These are phyloP conservation scores for Pythium plurisporium DNA, from an alignment of 352 stramenopile species.

Conservation along the genomic window DNA sequence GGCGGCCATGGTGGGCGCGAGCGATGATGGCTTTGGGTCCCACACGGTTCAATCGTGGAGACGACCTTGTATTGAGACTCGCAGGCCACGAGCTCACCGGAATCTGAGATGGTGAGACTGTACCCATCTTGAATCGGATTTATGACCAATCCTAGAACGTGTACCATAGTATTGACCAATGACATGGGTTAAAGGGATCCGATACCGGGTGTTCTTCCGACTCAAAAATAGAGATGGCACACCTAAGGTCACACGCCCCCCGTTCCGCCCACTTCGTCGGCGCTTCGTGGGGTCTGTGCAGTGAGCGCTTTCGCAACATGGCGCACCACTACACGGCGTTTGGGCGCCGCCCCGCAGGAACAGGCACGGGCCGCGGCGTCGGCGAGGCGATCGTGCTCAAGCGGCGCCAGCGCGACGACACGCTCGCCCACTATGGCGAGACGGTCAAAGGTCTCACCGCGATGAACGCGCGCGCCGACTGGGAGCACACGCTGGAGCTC, in stretches of 20 bases:
- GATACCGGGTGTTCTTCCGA: background rate
- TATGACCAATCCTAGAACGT: background rate
- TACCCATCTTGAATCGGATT: background rate
- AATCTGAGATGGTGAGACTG: background rate
- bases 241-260: too few species aligned
- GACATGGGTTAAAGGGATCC: background rate
- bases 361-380: conserved; percentile 35
- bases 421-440: conserved; percentile 45
- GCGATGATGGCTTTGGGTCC: too few species aligned
- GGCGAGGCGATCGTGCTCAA: conserved; percentile 75
- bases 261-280: too few species aligned
- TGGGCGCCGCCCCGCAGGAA: conserved; percentile 3
- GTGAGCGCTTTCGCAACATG: too few species aligned
- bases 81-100: too few species aligned
- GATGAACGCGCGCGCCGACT: conserved; percentile 60
- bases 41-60: too few species aligned
- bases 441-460: conserved; percentile 46
- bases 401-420: conserved; percentile 60
- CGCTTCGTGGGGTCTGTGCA: too few species aligned
- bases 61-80: too few species aligned
- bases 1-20: too few species aligned
- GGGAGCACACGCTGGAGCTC: conserved; percentile 57
- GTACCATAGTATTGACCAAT: background rate
- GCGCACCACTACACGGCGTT: conserved; percentile 6
- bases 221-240: background rate